Percentiles rank a stretch among this genome's conserved stretches.
phyloP scores from a whole-genome alignment of 768 basidiomycete genomes.

The Termitomyces bulborhizus region DNA sequence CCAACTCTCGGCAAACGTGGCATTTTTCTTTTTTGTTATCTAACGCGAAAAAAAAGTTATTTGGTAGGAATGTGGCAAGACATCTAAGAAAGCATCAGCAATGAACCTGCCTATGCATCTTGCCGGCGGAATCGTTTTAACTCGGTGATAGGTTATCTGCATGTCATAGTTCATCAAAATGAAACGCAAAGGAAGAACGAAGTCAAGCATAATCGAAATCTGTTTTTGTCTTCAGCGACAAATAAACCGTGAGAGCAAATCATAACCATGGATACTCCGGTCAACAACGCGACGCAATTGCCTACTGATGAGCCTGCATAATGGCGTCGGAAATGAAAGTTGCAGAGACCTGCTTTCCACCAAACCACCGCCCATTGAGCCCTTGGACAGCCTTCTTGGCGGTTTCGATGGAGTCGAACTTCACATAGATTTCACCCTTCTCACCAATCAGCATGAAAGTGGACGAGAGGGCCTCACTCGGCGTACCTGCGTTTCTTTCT shows the following conservation, averaged over 20 bases:
- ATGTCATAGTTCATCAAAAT: conserved; percentile 23
- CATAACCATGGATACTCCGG: conserved; percentile 23
- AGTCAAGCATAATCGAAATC: conserved; percentile 26
- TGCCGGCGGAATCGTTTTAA: conserved; percentile 14
- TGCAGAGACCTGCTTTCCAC: conserved; percentile 84
- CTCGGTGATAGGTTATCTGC: conserved; percentile 20
- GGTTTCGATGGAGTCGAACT: conserved; percentile 73
- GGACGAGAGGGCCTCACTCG: not conserved
- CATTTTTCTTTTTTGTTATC: conserved; percentile 25
- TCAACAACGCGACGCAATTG: conserved; percentile 7
- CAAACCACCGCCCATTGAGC: conserved; percentile 96
- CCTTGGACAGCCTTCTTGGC: conserved; percentile 85
- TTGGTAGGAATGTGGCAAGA: conserved; percentile 20
- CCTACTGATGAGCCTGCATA: conserved; percentile 83
- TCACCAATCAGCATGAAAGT: not conserved
- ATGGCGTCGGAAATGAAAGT: conserved; percentile 89
- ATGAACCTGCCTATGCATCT: conserved; percentile 34
- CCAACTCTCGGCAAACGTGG: conserved; percentile 16
- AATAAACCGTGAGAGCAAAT: conserved; percentile 14
- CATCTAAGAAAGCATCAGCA: conserved; percentile 23
- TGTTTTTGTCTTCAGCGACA: conserved; percentile 24
- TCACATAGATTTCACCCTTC: conserved; percentile 96
- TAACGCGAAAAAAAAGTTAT: conserved; percentile 29
- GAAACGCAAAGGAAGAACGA: conserved; percentile 23
- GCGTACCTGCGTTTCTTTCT: conserved; percentile 84